Percentiles rank a stretch among this genome's conserved stretches.
These are phyloP conservation scores for Parascedosporium putredinis DNA, from an alignment of 2,329 filamentous ascomycete genomes.

Conservation along the genomic window DNA sequence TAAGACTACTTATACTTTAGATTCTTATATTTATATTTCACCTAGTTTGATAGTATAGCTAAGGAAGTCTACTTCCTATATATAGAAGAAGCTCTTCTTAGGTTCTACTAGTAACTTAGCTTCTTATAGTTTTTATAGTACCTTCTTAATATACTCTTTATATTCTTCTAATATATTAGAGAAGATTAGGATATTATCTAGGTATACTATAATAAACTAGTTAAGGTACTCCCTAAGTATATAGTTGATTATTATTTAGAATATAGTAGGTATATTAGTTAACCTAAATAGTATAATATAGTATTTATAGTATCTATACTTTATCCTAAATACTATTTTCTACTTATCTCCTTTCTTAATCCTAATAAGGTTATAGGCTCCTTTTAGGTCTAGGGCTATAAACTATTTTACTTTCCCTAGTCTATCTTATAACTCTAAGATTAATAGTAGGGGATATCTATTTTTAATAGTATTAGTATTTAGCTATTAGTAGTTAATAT, in stretches of 20 bases:
- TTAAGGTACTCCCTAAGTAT: slow-evolving; percentile 3
- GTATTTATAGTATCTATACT: slow-evolving; percentile 12
- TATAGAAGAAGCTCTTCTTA: neutral
- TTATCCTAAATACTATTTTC: slow-evolving; percentile 10
- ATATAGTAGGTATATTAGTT: slow-evolving; percentile 10
- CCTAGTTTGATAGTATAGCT: neutral
- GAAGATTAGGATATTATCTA: slow-evolving; percentile 13
- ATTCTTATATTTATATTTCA: neutral
- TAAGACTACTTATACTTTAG: neutral
- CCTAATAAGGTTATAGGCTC: slow-evolving; percentile 7
- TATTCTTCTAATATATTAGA: slow-evolving; percentile 9
- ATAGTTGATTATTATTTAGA: slow-evolving; percentile 12
- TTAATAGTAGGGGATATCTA: slow-evolving; percentile 9
- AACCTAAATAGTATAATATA: slow-evolving; percentile 11
- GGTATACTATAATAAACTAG: slow-evolving; percentile 11
- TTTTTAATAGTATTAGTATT: slow-evolving; percentile 8
- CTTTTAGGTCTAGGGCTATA: slow-evolving; percentile 10
- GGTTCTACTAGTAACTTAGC: neutral
- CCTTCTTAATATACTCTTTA: slow-evolving; percentile 1
- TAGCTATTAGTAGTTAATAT: slow-evolving; percentile 9
- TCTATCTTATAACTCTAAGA: slow-evolving; percentile 11
- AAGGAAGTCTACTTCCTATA: neutral
- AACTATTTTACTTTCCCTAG: slow-evolving; percentile 9
- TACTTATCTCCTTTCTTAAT: slow-evolving; percentile 10
- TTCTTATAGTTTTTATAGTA: neutral